Percentiles rank a stretch among this genome's conserved stretches.
phyloP scores from a whole-genome alignment of 2,329 filamentous ascomycete genomes.

The Dryadomyces sulphureus region DNA sequence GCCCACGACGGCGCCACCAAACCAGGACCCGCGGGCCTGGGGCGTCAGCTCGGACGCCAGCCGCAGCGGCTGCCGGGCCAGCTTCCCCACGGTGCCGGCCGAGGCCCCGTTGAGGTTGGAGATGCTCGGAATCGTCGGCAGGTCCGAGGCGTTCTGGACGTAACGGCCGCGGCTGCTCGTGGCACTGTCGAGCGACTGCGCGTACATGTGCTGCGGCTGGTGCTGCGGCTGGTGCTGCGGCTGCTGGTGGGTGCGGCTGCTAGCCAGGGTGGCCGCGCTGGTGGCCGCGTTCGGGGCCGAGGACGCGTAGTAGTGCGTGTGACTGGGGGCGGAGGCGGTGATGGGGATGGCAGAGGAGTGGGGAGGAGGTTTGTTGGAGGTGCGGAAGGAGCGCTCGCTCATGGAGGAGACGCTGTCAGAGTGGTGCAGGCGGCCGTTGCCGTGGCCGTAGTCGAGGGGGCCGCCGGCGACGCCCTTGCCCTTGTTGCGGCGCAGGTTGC shows the following conservation, averaged over 20 bases:
- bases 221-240: background rate
- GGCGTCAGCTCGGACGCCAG: conserved; percentile 37
- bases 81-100: background rate
- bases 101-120: background rate
- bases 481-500: conserved; percentile 4
- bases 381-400: conserved; percentile 77
- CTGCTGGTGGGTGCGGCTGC: background rate
- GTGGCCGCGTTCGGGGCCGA: background rate
- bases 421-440: conserved; percentile 30
- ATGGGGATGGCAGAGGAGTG: conserved; percentile 21
- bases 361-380: conserved; percentile 26
- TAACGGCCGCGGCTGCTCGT: background rate
- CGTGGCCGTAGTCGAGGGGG: no score
- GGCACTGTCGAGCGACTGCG: no score
- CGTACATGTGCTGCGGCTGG: no score
- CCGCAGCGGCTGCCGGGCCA: conserved; percentile 23
- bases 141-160: background rate
- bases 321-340: background rate
- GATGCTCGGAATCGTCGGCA: background rate
- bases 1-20: conserved; percentile 27
- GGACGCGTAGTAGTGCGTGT: background rate
- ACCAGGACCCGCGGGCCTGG: conserved; percentile 31
- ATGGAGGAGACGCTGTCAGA: conserved; percentile 66
- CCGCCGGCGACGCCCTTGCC: conserved; percentile 2
- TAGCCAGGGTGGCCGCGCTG: background rate